Evolutionary conservation across 306 rosid species (phyloP), one percentile per base, ranked within the genome.

Genomic region (Carpinus fangiana): DNA sequence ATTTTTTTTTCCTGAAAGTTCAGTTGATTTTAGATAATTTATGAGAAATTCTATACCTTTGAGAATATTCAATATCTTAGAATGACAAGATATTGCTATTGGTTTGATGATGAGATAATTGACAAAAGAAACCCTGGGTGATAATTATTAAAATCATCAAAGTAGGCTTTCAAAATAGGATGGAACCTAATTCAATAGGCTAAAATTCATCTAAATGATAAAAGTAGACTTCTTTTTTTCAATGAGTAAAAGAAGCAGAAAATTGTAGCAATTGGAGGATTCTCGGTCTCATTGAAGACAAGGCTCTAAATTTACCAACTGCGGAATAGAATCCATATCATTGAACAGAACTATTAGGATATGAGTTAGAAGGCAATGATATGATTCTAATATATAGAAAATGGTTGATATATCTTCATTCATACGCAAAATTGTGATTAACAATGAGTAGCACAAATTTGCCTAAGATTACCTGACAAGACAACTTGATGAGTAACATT

Each of bases 401-500:
- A 57, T 57, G 34, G 34, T 55, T 7, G 13, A 59, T 23, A 59
- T 9, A 9, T 11, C 31, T 21, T 23, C 38, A 38, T 66, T 17
- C 12, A 7, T 17, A 36, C n/a, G n/a, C 54, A 18, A 66, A 66
- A 20, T 26, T 26, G 18, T 21, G 34, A 56, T 7, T 66, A 70
- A 81, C n/a, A 50, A 21, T 31, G 43, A 36, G 41, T 41, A 76
- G 55, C 34, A 21, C 11, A 46, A 72, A 41, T 43, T 56, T 69
- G 7, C 56, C 61, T 81, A 60, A 21, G 45, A 61, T 68, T 84
- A 92, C 97, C 91, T 72, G 95, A 88, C 84, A 94, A 23, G 57
- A 92, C 70, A 81, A 90, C 97, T 85, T 94, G 98, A 79, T 94
- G 98, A 1, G 98, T 94, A 36, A 92, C 90, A 87, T 94, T 94